phyloP scores from a whole-genome alignment of 257 asterid species.

The Salvia miltiorrhiza region DNA sequence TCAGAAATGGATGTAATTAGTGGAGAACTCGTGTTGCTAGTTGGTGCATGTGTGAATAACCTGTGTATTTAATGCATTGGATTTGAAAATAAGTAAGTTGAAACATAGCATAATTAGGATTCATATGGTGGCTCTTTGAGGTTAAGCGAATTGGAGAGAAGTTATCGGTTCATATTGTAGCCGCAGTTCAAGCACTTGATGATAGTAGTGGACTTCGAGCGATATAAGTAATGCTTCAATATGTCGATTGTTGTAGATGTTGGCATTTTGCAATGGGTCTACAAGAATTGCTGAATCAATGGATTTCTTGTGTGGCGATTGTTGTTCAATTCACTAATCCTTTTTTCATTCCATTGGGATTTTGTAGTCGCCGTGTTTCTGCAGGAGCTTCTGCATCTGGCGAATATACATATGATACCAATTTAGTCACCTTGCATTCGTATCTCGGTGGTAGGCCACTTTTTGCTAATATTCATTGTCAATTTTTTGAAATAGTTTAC shows the following conservation, averaged over 20 bases:
- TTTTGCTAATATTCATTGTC: background rate
- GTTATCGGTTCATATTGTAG: background rate
- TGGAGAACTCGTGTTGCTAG: background rate
- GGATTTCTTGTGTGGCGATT: background rate
- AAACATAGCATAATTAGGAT: background rate
- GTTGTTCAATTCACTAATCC: conserved; percentile 1
- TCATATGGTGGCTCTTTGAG: too few relatives aligned
- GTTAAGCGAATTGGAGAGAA: background rate
- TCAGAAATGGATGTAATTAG: conserved; percentile 9
- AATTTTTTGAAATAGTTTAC: background rate
- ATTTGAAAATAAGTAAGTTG: background rate
- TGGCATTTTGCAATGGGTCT: background rate
- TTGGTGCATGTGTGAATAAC: background rate
- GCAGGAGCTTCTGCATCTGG: conserved; percentile 67
- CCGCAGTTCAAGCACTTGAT: background rate
- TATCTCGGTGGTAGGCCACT: conserved; percentile 78
- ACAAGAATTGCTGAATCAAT: background rate
- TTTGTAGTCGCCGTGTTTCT: conserved; percentile 36
- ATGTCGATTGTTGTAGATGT: background rate
- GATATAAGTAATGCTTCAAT: background rate
- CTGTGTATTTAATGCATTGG: background rate
- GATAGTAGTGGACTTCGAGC: background rate
- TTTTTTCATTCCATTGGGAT: conserved; percentile 18
- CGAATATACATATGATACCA: conserved; percentile 64
- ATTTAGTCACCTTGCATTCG: conserved; percentile 81